Evolutionary conservation across 768 basidiomycete species (phyloP), one percentile per base, ranked within the genome.

Genomic region (Mrakia hoshinonis): DNA sequence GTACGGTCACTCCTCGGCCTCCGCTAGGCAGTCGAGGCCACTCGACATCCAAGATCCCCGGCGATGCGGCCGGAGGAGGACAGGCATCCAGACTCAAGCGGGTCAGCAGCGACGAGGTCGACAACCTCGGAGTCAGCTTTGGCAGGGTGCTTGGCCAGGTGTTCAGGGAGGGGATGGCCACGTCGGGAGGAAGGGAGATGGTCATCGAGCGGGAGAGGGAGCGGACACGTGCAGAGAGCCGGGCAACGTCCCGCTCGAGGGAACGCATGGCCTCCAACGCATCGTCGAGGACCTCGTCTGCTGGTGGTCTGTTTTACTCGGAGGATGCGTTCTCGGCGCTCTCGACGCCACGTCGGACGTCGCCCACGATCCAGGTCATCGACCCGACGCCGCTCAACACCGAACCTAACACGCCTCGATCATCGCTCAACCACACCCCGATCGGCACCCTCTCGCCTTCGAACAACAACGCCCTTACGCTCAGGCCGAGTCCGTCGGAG

Each of bases 121-220:
- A 72, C 34, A 22, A 47, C 13, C n/a, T 51, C 20, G 62, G 52
- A 15, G 43, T 55, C 20, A 65, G 39, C 47, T 73, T 73, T 36
- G 72, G 72, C 6, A 29, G 72, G 26, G 67, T 73, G 22, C 62
- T 73, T n/a, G 72, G 72, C 5, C 55, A 73, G 24, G 72, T 73
- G 13, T 73, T 68, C 43, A 62, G 58, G 38, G 72, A 73, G 43
- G 72, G 72, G 13, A 73, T 67, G 60, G 61, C 49, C 15, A 52
- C 69, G 9, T 26, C 69, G 24, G 67, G 34, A 0, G 29, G 67
- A 36, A 61, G 60, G 66, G 51, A 52, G 48, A 51, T 11, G 36
- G 43, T 46, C 46, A 48, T 62, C 20, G 38, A 36, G 24, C 18
- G 34, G 26, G 46, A 67, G 58, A 7, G 51, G 38, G 67, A 68